These are phyloP conservation scores for Epichloe glyceriae DNA, from an alignment of 2,329 filamentous ascomycete species.

Conservation along the genomic window DNA sequence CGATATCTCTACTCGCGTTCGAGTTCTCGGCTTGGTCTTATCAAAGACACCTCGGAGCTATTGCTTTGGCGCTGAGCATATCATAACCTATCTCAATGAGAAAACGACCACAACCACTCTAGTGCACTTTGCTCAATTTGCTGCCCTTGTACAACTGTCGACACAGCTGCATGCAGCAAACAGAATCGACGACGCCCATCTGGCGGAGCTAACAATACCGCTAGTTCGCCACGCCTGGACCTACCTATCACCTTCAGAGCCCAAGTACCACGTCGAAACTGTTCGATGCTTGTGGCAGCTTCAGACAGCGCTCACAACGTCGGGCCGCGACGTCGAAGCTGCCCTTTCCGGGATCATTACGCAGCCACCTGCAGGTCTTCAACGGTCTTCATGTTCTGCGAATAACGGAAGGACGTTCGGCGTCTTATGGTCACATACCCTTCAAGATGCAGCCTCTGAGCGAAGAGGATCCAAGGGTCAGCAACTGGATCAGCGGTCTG, in stretches of 20 bases:
- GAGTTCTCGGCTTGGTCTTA: slow-evolving; percentile 45
- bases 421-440: slow-evolving; percentile 70
- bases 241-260: slow-evolving; percentile 67
- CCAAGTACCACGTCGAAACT: slow-evolving; percentile 90
- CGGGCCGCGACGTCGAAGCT: slow-evolving; percentile 66
- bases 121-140: slow-evolving; percentile 42
- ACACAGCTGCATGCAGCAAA: slow-evolving; percentile 42
- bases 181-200: slow-evolving; percentile 36
- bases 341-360: slow-evolving; percentile 57
- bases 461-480: slow-evolving; percentile 36
- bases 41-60: slow-evolving; percentile 35
- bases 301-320: slow-evolving; percentile 54
- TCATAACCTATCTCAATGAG: slow-evolving; percentile 39
- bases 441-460: slow-evolving; percentile 46
- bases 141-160: slow-evolving; percentile 43
- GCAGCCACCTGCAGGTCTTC: not conserved
- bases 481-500: slow-evolving; percentile 19
- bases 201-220: slow-evolving; percentile 51
- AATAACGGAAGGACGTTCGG: slow-evolving; percentile 59
- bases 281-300: slow-evolving; percentile 78
- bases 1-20: slow-evolving; percentile 43
- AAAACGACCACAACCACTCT: slow-evolving; percentile 26
- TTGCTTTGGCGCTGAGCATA: slow-evolving; percentile 28
- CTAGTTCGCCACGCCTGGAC: slow-evolving; percentile 66
- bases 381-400: slow-evolving; percentile 17